A percentile compares a stretch with the other conserved stretches of the same genome.
Conservation (phyloP, 768 basidiomycete species). For the Lepiota brunneoincarnata region DNA sequence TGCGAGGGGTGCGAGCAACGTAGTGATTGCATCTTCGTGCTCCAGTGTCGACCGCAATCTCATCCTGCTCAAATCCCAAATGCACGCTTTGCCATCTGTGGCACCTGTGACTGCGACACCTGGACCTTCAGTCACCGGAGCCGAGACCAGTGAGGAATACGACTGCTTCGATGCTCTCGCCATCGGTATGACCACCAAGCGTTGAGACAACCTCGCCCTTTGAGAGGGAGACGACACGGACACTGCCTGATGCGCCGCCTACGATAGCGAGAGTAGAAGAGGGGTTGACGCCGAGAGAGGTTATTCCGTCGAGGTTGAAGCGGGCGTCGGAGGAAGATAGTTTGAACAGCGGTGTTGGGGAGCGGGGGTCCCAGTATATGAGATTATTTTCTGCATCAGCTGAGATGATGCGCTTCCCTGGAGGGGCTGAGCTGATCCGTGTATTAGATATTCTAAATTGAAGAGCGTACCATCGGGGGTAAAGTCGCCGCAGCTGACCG, state of each 20-base stretch:
- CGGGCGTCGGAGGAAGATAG: conserved; percentile 67
- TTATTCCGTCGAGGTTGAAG: conserved; percentile 82
- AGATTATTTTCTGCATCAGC: conserved; percentile 80
- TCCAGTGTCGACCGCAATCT: conserved; percentile 76
- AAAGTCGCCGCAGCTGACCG: conserved; percentile 86
- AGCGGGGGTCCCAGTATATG: conserved; percentile 91
- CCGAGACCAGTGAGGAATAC: conserved; percentile 65
- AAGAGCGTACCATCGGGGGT: conserved; percentile 81
- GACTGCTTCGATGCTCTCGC: conserved; percentile 86
- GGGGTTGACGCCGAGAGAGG: conserved; percentile 79
- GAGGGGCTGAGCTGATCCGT: conserved; percentile 6
- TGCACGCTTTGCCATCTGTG: conserved; percentile 91
- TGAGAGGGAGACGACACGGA: conserved; percentile 82
- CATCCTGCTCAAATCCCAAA: conserved; percentile 93
- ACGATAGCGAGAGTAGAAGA: conserved; percentile 89
- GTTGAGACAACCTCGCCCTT: conserved; percentile 81
- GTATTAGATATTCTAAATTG: neutral
- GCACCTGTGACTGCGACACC: conserved; percentile 81
- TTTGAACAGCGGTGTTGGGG: conserved; percentile 77
- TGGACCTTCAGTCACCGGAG: conserved; percentile 33
- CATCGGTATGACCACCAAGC: conserved; percentile 81
- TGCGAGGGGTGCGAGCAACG: conserved; percentile 69
- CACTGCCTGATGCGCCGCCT: conserved; percentile 81
- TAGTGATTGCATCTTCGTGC: conserved; percentile 87
- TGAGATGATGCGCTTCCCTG: conserved; percentile 87